Evolutionary conservation across 768 basidiomycete species (phyloP).

Genomic region (Pleurotus giganteus): DNA sequence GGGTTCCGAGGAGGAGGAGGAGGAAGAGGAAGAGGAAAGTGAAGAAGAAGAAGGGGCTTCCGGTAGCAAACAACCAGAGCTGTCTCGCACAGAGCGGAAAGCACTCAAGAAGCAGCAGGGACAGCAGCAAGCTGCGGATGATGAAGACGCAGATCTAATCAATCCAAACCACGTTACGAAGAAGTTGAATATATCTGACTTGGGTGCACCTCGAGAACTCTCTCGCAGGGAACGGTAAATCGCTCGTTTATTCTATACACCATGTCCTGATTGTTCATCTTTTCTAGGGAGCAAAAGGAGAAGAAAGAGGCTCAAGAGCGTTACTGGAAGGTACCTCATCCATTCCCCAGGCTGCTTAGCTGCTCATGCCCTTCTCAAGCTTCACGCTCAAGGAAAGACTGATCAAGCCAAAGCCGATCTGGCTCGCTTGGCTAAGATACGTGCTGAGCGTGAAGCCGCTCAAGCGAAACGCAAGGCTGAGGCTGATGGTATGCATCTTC

Average conservation of each 20-base stretch:
- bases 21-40: conserved; percentile 45
- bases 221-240: conserved; percentile 64
- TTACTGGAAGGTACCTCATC: conserved; percentile 75
- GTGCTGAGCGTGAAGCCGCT: conserved; percentile 84
- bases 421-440: conserved; percentile 80
- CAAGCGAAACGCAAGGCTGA: conserved; percentile 88
- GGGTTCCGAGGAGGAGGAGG: conserved; percentile 39
- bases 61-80: conserved; percentile 44
- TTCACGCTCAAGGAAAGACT: conserved; percentile 82
- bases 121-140: conserved; percentile 37
- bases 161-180: conserved; percentile 79
- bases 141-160: conserved; percentile 67
- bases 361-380: conserved; percentile 32
- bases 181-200: conserved; percentile 74
- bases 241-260: background rate
- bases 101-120: conserved; percentile 83
- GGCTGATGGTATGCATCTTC: conserved; percentile 60
- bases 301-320: conserved; percentile 85
- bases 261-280: conserved; percentile 1
- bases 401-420: conserved; percentile 89
- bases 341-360: background rate
- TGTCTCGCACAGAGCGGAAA: conserved; percentile 69
- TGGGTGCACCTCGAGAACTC: conserved; percentile 61
- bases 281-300: conserved; percentile 81
- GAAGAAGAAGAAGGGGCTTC: conserved; percentile 36